Evolutionary conservation across 176 grass and related monocot genomes (phyloP).

Genomic region (Miscanthus lutarioriparius): DNA sequence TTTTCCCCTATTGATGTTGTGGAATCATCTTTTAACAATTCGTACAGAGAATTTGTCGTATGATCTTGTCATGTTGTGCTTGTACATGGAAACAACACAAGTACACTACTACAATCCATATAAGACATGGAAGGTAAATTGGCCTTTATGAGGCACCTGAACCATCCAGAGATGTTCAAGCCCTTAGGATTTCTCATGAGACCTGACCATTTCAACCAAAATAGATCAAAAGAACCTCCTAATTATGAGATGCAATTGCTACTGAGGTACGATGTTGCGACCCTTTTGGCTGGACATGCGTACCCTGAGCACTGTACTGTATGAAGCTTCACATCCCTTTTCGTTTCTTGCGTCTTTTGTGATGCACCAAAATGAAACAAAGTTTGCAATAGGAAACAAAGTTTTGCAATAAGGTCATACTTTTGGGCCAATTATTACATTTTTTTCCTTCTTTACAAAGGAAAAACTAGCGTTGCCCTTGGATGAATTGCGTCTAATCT

Average conservation of each 20-base stretch:
- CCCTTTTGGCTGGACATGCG: background rate
- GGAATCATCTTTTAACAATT: constrained; percentile 6
- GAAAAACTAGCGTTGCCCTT: background rate
- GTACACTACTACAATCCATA: background rate
- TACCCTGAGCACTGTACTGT: background rate
- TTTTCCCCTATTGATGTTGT: background rate
- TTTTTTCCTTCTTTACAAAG: background rate
- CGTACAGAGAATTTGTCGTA: background rate
- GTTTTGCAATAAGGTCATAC: background rate
- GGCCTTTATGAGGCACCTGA: constrained; percentile 8
- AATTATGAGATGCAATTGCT: background rate
- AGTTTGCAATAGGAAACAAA: background rate
- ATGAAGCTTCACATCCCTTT: background rate
- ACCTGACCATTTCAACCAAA: constrained; percentile 8
- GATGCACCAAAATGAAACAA: constrained; percentile 10
- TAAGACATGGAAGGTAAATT: constrained; percentile 3
- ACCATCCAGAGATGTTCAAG: background rate
- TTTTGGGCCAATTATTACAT: background rate
- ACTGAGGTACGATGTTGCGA: background rate
- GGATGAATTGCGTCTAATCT: background rate
- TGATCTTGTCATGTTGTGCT: constrained; percentile 11
- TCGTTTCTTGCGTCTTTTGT: constrained; percentile 10
- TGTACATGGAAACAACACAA: constrained; percentile 4
- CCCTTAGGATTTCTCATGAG: background rate
- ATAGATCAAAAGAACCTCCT: background rate